Evolutionary conservation across 2,329 filamentous ascomycete genomes (phyloP).

Genomic region (Botryotinia globosa): DNA sequence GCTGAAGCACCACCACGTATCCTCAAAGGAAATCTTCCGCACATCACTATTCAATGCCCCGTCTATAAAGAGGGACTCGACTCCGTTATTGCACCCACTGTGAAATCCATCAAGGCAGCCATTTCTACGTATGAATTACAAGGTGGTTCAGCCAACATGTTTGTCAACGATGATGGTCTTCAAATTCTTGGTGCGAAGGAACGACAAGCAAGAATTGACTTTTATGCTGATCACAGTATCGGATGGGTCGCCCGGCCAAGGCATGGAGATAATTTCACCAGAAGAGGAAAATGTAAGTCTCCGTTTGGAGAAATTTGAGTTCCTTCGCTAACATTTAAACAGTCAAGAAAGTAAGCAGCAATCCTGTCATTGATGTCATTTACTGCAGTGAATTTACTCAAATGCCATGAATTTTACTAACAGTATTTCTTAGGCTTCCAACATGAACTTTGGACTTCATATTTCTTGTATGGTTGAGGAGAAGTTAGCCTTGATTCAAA

Average conservation of each 20-base stretch:
- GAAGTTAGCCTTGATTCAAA: constrained; percentile 56
- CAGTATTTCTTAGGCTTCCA: constrained; percentile 55
- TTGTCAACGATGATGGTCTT: constrained; percentile 73
- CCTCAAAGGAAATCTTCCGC: constrained; percentile 57
- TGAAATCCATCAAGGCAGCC: constrained; percentile 73
- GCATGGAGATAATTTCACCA: constrained; percentile 60
- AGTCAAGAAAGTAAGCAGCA: constrained; percentile 43
- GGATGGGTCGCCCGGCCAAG: constrained; percentile 66
- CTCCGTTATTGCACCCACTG: constrained; percentile 72
- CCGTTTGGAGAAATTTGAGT: constrained; percentile 1
- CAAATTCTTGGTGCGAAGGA: constrained; percentile 64
- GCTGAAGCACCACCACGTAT: constrained; percentile 65
- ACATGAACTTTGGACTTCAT: constrained; percentile 70
- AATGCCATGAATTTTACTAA: background rate
- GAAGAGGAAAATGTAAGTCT: constrained; percentile 54
- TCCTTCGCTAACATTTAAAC: constrained; percentile 20
- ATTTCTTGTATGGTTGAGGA: constrained; percentile 69
- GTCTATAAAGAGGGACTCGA: constrained; percentile 82
- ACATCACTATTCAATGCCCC: constrained; percentile 80
- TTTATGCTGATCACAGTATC: constrained; percentile 67
- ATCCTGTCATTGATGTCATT: background rate
- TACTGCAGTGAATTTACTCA: background rate
- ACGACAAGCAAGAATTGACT: constrained; percentile 61
- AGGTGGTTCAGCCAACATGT: constrained; percentile 74
- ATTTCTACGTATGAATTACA: constrained; percentile 76